Evolutionary conservation across 257 asterid genomes (phyloP).

Genomic region (Henckelia pumila): DNA sequence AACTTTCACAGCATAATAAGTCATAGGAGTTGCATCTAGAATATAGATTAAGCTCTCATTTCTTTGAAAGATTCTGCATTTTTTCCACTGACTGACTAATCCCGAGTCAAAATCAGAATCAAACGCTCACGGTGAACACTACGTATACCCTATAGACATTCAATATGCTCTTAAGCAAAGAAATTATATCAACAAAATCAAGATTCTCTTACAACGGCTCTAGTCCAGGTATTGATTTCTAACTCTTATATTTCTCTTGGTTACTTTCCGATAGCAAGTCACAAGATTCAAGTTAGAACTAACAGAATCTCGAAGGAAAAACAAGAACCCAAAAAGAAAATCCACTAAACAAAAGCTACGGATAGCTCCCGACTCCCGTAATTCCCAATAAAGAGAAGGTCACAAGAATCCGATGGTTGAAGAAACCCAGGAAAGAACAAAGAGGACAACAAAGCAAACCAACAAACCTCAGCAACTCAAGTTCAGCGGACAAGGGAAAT

Average conservation of each 20-base stretch:
- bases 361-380: background rate
- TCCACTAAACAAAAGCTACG: background rate
- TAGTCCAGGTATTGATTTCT: too few species aligned
- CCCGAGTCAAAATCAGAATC: background rate
- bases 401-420: background rate
- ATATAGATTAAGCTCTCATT: background rate
- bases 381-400: background rate
- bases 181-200: background rate
- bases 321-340: background rate
- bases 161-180: background rate
- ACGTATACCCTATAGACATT: background rate
- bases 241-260: background rate
- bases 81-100: too few species aligned
- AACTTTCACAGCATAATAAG: background rate
- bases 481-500: slow-evolving; percentile 4
- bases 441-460: background rate
- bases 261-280: background rate
- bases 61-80: too few species aligned
- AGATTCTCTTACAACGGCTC: too few species aligned
- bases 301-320: background rate
- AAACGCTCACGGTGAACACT: background rate
- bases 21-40: background rate
- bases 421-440: background rate
- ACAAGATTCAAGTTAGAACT: background rate
- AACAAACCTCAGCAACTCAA: slow-evolving; percentile 5